A percentile compares a stretch with the other conserved stretches of the same genome.
Evolutionary conservation across 495 filamentous ascomycete species (phyloP).

Genomic region (Usnea hakonensis): DNA sequence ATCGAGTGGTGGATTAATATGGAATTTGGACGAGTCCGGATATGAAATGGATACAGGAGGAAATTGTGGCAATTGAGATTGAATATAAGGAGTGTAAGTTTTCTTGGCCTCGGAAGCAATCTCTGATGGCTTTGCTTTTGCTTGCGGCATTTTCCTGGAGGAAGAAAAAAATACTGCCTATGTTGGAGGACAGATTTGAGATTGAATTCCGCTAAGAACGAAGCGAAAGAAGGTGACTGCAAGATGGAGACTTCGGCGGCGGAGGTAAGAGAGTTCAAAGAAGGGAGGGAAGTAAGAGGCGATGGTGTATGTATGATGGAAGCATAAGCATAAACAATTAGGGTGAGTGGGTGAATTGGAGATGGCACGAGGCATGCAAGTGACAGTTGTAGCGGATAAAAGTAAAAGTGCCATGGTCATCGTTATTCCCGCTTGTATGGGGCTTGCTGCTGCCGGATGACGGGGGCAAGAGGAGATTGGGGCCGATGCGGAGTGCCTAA

Average conservation of each 20-base stretch:
- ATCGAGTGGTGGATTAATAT: constrained; percentile 19
- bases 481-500: not conserved
- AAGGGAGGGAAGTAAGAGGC: not conserved
- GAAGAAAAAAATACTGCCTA: constrained; percentile 10
- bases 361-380: not conserved
- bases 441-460: not conserved
- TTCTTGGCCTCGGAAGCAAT: constrained; percentile 63
- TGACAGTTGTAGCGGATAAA: constrained; percentile 2
- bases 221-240: not conserved
- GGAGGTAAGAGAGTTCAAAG: not conserved
- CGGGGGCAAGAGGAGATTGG: too few relatives aligned
- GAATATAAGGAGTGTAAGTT: constrained; percentile 53
- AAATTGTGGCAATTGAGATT: constrained; percentile 41
- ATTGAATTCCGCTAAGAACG: not conserved
- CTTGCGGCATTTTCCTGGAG: constrained; percentile 43
- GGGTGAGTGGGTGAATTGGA: not conserved
- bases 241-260: not conserved
- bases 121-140: constrained; percentile 59
- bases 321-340: not conserved
- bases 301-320: not conserved
- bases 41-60: constrained; percentile 42
- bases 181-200: not conserved
- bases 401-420: not conserved
- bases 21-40: constrained; percentile 29
- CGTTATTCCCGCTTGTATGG: not conserved